phyloP scores from a whole-genome alignment of 176 grass and related monocot genomes.

The Cymbopogon citratus region DNA sequence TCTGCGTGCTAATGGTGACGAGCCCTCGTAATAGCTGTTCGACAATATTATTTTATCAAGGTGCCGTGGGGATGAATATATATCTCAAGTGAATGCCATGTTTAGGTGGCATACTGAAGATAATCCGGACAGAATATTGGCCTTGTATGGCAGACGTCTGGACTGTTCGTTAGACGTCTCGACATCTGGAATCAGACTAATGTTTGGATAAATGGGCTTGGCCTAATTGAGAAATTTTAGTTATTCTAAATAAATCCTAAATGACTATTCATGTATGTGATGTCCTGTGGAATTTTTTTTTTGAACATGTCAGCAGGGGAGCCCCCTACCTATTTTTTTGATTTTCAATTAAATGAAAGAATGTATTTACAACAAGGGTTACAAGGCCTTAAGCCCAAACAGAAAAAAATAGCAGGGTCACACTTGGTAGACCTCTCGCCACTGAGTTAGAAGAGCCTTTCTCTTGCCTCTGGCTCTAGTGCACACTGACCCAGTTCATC shows the following conservation, averaged over 20 bases:
- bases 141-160: neutral
- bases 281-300: neutral
- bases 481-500: too few relatives aligned
- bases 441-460: too few relatives aligned
- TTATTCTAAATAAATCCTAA: neutral
- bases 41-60: neutral
- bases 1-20: conserved; percentile 36
- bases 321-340: too few relatives aligned
- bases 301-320: too few relatives aligned
- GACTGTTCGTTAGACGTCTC: neutral
- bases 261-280: neutral
- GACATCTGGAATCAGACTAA: neutral
- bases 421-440: too few relatives aligned
- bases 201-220: neutral
- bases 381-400: too few relatives aligned
- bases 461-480: too few relatives aligned
- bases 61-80: neutral
- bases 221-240: neutral
- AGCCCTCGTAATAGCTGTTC: conserved; percentile 5
- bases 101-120: neutral
- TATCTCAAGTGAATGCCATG: neutral
- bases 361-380: too few relatives aligned
- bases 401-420: too few relatives aligned
- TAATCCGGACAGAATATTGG: neutral
- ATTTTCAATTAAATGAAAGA: too few relatives aligned